A percentile compares a stretch with the other conserved stretches of the same genome.
Conservation (phyloP, 2,329 filamentous ascomycete species). For the Ophiostoma quercus region DNA sequence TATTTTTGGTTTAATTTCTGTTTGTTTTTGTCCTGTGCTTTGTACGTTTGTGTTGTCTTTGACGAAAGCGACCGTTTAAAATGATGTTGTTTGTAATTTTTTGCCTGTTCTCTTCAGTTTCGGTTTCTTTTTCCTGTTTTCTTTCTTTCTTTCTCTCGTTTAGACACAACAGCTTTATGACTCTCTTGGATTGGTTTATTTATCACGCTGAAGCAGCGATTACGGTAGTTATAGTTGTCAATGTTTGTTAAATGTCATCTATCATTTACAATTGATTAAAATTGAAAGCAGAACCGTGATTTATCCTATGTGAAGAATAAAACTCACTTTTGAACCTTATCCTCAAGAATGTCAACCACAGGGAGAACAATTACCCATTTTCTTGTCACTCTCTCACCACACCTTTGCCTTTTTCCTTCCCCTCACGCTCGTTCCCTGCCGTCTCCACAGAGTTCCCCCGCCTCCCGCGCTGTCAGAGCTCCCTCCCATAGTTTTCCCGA, state of each 20-base stretch:
- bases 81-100: neutral
- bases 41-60: slow-evolving; percentile 10
- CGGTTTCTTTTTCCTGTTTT: neutral
- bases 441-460: slow-evolving; percentile 20
- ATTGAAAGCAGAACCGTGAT: no score
- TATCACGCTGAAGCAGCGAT: neutral
- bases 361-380: neutral
- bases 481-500: slow-evolving; percentile 17
- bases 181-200: neutral
- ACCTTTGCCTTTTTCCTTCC: neutral
- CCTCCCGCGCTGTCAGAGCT: slow-evolving; percentile 16
- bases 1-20: neutral
- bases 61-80: neutral
- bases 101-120: slow-evolving; percentile 14
- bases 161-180: neutral
- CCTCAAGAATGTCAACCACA: neutral
- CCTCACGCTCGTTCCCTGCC: neutral
- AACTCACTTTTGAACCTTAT: no score
- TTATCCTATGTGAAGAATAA: no score
- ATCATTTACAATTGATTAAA: neutral
- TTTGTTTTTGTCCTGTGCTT: neutral
- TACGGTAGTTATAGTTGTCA: neutral
- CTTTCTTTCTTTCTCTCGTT: neutral
- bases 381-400: neutral
- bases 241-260: neutral